Evolutionary conservation across 2,329 filamentous ascomycete genomes (phyloP).

Genomic region (Paecilomyces sp.): DNA sequence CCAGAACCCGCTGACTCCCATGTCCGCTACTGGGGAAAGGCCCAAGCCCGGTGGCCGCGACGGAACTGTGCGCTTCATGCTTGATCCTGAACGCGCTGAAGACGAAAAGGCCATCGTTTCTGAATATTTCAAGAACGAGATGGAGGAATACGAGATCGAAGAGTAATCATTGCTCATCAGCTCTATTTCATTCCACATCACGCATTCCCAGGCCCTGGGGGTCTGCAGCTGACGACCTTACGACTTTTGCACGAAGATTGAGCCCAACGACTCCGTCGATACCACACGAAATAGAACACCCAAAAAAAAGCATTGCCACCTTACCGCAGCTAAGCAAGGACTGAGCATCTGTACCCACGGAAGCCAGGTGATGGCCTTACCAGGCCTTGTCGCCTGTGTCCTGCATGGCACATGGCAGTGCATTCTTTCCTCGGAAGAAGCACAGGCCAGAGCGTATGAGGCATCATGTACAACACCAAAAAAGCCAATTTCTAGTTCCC

Average conservation of each 20-base stretch:
- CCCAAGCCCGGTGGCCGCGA: slow-evolving; percentile 45
- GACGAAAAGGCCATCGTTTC: slow-evolving; percentile 63
- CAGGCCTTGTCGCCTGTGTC: not conserved
- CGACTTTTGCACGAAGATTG: not conserved
- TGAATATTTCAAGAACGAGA: slow-evolving; percentile 65
- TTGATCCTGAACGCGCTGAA: slow-evolving; percentile 68
- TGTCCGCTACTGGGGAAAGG: slow-evolving; percentile 38
- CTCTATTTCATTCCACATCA: not conserved
- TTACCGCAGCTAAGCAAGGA: not conserved
- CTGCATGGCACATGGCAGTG: not conserved
- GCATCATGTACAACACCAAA: not conserved
- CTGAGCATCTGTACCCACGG: not conserved
- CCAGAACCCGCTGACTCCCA: slow-evolving; percentile 37
- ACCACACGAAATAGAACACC: not conserved
- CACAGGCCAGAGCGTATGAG: not conserved
- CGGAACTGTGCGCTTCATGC: slow-evolving; percentile 81
- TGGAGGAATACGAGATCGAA: slow-evolving; percentile 56
- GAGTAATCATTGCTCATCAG: slow-evolving; percentile 13
- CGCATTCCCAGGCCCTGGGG: not conserved
- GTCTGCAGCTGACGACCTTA: not conserved
- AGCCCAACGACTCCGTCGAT: not conserved
- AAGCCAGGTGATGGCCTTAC: not conserved
- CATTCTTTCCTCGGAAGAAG: not conserved
- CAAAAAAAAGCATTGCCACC: not conserved
- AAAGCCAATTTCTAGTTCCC: not conserved